Conservation (phyloP, 805 yeast species). For the Scheffersomyces ergatensis region DNA sequence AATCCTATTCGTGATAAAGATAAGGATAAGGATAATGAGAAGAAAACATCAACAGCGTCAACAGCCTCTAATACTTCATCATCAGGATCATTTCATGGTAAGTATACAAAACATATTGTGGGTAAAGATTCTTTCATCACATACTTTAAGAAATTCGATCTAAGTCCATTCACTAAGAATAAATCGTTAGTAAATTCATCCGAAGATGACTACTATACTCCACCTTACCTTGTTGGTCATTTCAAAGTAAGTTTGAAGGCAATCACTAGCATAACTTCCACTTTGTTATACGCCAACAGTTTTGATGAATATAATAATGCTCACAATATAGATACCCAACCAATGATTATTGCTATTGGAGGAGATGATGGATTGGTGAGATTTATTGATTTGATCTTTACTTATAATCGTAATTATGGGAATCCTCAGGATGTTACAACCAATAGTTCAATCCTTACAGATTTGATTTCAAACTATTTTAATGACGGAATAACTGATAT, state of each 20-base stretch:
- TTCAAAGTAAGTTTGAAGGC: conserved; percentile 61
- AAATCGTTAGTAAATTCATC: conserved; percentile 4
- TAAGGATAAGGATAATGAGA: neutral
- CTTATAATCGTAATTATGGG: conserved; percentile 27
- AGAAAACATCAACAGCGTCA: neutral
- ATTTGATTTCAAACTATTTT: conserved; percentile 61
- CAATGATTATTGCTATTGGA: conserved; percentile 46
- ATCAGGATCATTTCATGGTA: neutral
- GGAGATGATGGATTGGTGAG: conserved; percentile 66
- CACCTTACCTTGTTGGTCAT: conserved; percentile 45
- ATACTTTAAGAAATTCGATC: conserved; percentile 34
- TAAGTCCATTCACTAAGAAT: conserved; percentile 21
- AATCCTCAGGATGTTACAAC: conserved; percentile 13
- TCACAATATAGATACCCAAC: conserved; percentile 18
- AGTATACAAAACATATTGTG: conserved; percentile 15
- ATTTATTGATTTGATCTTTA: conserved; percentile 47
- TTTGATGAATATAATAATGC: neutral
- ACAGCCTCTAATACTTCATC: conserved; percentile 3
- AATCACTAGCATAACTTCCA: conserved; percentile 45
- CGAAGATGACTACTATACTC: conserved; percentile 4
- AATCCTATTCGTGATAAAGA: no score
- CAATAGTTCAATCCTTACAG: conserved; percentile 36
- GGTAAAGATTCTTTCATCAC: conserved; percentile 31
- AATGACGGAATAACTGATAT: conserved; percentile 58
- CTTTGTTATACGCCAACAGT: conserved; percentile 16